phyloP scores from a whole-genome alignment of 345 rosid genomes.

The Durio zibethinus region DNA sequence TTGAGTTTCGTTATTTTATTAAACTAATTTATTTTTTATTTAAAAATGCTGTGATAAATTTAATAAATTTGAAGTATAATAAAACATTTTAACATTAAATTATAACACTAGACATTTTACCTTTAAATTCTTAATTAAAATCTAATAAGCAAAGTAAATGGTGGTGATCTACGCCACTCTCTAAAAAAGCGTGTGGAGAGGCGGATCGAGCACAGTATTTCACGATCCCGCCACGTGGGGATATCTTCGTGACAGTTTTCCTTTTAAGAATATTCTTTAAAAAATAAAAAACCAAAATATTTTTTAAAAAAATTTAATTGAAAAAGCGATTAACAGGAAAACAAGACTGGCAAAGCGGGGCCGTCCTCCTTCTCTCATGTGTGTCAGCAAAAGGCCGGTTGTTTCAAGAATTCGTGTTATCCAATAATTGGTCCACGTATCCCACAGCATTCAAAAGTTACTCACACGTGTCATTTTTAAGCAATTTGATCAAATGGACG shows the following conservation, averaged over 20 bases:
- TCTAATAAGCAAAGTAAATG: neutral
- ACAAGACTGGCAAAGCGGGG: constrained; percentile 12
- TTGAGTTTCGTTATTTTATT: too few relatives aligned
- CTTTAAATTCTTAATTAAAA: neutral
- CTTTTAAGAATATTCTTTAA: neutral
- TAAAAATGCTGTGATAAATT: too few relatives aligned
- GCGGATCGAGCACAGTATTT: constrained; percentile 16
- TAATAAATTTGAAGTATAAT: too few relatives aligned
- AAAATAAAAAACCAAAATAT: too few relatives aligned
- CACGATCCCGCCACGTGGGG: constrained; percentile 46
- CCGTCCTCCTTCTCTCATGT: constrained; percentile 35
- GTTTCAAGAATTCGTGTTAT: constrained; percentile 31
- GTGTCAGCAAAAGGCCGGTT: constrained; percentile 54
- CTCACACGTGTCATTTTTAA: constrained; percentile 41
- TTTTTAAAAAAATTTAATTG: too few relatives aligned
- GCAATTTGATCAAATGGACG: constrained; percentile 40
- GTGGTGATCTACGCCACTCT: neutral
- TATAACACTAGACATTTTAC: too few relatives aligned
- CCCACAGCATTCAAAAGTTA: neutral
- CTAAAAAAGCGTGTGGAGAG: constrained; percentile 10
- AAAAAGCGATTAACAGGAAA: neutral
- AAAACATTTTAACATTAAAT: too few relatives aligned
- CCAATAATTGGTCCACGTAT: constrained; percentile 52
- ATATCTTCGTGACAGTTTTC: constrained; percentile 3
- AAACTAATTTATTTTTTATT: too few relatives aligned